Evolutionary conservation across 352 stramenopile genomes (phyloP).

Genomic region (Peronospora belbahrii): DNA sequence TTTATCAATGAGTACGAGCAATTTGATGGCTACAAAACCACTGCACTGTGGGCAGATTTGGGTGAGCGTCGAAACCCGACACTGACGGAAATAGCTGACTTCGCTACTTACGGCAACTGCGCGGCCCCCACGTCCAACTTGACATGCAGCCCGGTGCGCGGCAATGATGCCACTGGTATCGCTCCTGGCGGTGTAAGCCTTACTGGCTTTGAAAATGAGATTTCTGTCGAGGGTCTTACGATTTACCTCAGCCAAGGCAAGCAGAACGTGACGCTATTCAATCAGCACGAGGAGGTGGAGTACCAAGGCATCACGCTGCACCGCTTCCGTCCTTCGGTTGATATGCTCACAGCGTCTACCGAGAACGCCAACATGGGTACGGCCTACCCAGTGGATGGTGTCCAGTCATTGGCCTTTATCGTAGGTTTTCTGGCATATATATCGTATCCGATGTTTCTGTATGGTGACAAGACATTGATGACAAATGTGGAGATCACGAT

Average conservation of each 20-base stretch:
- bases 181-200: slow-evolving; percentile 39
- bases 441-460: slow-evolving; percentile 56
- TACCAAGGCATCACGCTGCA: slow-evolving; percentile 42
- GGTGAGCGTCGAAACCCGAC: slow-evolving; percentile 42
- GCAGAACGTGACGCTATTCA: slow-evolving; percentile 56
- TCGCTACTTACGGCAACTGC: slow-evolving; percentile 48
- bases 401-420: slow-evolving; percentile 44
- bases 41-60: slow-evolving; percentile 38
- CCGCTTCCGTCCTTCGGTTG: slow-evolving; percentile 35
- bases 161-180: slow-evolving; percentile 46
- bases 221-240: slow-evolving; percentile 27
- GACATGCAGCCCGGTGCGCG: slow-evolving; percentile 44
- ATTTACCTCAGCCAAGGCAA: slow-evolving; percentile 50
- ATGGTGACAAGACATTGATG: slow-evolving; percentile 37
- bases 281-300: slow-evolving; percentile 32
- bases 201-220: slow-evolving; percentile 35
- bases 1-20: slow-evolving; percentile 45
- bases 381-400: slow-evolving; percentile 36
- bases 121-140: slow-evolving; percentile 36
- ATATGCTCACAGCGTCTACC: slow-evolving; percentile 25
- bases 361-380: slow-evolving; percentile 33
- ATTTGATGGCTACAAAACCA: slow-evolving; percentile 37
- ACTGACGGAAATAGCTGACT: slow-evolving; percentile 36
- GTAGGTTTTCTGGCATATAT: slow-evolving; percentile 49
- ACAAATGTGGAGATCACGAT: slow-evolving; percentile 46